These are phyloP conservation scores for Zarea fungicola DNA, from an alignment of 2,329 filamentous ascomycete species.

Conservation along the genomic window DNA sequence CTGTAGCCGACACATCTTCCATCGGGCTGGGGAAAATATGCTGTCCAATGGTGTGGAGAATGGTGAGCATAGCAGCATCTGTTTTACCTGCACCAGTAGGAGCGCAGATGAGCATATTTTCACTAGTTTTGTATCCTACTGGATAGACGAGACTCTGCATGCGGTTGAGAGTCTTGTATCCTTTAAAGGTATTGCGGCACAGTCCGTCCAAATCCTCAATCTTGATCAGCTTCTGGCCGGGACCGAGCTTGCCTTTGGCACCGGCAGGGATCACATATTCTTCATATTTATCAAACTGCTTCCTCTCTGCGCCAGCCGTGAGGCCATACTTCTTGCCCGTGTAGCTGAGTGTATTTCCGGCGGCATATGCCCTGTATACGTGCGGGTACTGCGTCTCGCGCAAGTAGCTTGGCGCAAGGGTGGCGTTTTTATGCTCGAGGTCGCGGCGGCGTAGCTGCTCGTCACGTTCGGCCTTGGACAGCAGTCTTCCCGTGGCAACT, in stretches of 20 bases:
- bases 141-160: conserved; percentile 98
- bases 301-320: conserved; percentile 67
- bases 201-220: conserved; percentile 84
- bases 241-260: conserved; percentile 67
- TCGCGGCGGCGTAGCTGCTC: conserved; percentile 72
- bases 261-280: conserved; percentile 84
- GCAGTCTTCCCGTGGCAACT: conserved; percentile 46
- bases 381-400: conserved; percentile 82
- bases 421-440: conserved; percentile 72
- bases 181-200: conserved; percentile 86
- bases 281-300: conserved; percentile 74
- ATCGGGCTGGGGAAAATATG: conserved; percentile 76
- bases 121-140: conserved; percentile 89
- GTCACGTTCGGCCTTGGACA: conserved; percentile 73
- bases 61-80: conserved; percentile 94
- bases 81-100: conserved; percentile 99
- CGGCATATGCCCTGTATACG: conserved; percentile 78
- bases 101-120: conserved; percentile 98
- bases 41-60: conserved; percentile 84
- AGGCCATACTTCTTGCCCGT: conserved; percentile 78
- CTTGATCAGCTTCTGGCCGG: conserved; percentile 67
- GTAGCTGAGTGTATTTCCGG: conserved; percentile 78
- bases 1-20: conserved; percentile 64
- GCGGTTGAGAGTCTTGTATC: conserved; percentile 87
- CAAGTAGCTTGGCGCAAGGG: conserved; percentile 64